Percentiles rank a stretch among this genome's conserved stretches.
Conservation (phyloP, 805 yeast species). For the Citeromyces matritensis region DNA sequence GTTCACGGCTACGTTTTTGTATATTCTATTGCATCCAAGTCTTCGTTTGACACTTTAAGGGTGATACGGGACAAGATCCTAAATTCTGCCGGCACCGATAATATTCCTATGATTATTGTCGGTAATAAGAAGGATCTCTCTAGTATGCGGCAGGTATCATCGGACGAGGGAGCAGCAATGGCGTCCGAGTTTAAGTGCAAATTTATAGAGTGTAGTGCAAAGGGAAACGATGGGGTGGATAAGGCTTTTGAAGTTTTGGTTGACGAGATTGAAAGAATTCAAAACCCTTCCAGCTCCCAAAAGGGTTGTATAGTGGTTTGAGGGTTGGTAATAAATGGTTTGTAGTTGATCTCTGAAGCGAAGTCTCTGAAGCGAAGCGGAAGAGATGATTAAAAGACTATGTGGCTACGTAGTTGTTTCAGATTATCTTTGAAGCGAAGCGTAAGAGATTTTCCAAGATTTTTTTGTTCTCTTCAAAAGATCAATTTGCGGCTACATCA, state of each 20-base stretch:
- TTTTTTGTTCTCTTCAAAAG: too few species aligned
- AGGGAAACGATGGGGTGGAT: slow-evolving; percentile 25
- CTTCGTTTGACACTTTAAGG: slow-evolving; percentile 63
- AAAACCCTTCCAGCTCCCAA: slow-evolving; percentile 24
- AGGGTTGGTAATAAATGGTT: slow-evolving; percentile 12
- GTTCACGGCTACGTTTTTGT: slow-evolving; percentile 75
- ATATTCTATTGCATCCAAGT: slow-evolving; percentile 66
- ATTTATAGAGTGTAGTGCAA: slow-evolving; percentile 33
- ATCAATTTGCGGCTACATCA: too few species aligned
- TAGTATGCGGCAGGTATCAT: slow-evolving; percentile 39
- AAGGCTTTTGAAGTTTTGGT: slow-evolving; percentile 46
- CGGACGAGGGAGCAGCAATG: slow-evolving; percentile 30
- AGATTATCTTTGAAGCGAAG: too few species aligned
- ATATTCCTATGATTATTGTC: slow-evolving; percentile 29
- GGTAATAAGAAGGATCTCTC: slow-evolving; percentile 41
- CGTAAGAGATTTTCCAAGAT: too few species aligned
- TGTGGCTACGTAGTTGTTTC: too few species aligned
- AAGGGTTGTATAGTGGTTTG: slow-evolving; percentile 12
- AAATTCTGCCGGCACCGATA: slow-evolving; percentile 40
- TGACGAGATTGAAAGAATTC: slow-evolving; percentile 44
- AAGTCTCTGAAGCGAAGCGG: too few species aligned
- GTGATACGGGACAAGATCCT: slow-evolving; percentile 74
- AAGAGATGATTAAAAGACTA: too few species aligned
- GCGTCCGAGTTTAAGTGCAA: slow-evolving; percentile 27
- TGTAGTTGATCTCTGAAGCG: too few species aligned